Conservation (phyloP, 306 rosid species). For the Carpinus viminea region DNA sequence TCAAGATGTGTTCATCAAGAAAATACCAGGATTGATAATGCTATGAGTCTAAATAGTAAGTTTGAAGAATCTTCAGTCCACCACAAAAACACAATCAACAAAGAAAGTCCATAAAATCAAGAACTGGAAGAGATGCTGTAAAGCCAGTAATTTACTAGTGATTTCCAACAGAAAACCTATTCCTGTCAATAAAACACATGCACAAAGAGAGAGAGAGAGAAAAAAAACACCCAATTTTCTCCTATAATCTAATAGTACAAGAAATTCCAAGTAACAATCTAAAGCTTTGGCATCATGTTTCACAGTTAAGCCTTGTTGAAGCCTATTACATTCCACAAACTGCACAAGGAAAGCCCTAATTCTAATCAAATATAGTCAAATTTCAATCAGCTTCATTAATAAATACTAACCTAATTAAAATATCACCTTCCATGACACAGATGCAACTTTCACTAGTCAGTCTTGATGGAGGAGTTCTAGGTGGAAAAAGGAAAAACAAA, state of each 20-base stretch:
- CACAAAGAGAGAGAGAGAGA: not conserved
- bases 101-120: conserved; percentile 16
- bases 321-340: not conserved
- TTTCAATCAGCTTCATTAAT: not conserved
- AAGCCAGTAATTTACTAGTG: conserved; percentile 3
- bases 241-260: not conserved
- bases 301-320: not conserved
- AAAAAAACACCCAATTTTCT: not conserved
- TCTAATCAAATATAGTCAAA: not conserved
- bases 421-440: not conserved
- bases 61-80: conserved; percentile 4
- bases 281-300: not conserved
- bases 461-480: not conserved
- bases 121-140: not conserved
- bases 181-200: conserved; percentile 11
- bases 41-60: not conserved
- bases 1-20: not conserved
- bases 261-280: not conserved
- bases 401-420: not conserved
- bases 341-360: not conserved
- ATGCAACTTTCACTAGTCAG: not conserved
- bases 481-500: not conserved
- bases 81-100: conserved; percentile 3
- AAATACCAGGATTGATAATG: not conserved
- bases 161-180: conserved; percentile 13